phyloP scores from a whole-genome alignment of 805 yeast species.

The Diddensiella caesifluorescens region DNA sequence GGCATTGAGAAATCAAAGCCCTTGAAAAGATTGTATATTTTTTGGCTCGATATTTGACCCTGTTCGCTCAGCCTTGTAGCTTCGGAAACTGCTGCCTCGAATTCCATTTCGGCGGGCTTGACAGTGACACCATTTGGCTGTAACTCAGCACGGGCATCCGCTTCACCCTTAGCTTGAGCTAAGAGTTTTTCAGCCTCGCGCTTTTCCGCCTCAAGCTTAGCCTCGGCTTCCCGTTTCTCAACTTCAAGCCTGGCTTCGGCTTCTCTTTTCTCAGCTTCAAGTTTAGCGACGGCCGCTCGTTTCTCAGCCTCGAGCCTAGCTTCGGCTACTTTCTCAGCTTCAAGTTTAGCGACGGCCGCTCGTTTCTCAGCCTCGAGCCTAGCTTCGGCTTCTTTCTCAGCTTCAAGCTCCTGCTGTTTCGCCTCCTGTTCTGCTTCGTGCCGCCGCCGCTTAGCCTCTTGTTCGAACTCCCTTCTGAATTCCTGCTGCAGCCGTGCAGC shows the following conservation, averaged over 20 bases:
- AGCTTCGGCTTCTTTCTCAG: not conserved
- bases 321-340: constrained; percentile 4
- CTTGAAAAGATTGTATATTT: no score
- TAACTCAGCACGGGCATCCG: not conserved
- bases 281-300: no score
- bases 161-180: not conserved
- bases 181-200: not conserved
- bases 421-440: not conserved
- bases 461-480: no score
- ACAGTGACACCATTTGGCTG: not conserved
- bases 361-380: not conserved
- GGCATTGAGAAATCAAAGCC: not conserved
- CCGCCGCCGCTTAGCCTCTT: not conserved
- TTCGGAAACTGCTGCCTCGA: no score
- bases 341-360: constrained; percentile 1
- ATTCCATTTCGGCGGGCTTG: not conserved
- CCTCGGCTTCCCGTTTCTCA: not conserved
- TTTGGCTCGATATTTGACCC: no score
- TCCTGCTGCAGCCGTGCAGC: no score
- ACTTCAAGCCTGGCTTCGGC: not conserved
- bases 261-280: not conserved
- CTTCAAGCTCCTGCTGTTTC: not conserved
- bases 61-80: no score
- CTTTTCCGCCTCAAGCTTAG: not conserved
- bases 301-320: no score